Evolutionary conservation across 1,139 yeast genomes (phyloP).

Genomic region (Blastobotrys malaysiensis): DNA sequence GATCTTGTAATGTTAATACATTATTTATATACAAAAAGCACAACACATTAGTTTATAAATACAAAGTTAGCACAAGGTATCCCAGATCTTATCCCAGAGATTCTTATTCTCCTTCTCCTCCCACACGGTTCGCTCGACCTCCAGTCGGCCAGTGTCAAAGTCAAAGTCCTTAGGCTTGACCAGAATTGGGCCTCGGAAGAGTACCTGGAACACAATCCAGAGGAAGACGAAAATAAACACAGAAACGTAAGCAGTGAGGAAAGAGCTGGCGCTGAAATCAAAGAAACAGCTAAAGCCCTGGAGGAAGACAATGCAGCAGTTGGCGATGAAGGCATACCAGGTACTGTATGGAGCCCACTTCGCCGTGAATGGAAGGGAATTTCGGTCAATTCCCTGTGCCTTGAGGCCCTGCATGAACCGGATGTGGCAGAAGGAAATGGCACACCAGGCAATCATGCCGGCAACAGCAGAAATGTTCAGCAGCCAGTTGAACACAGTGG

Average conservation of each 20-base stretch:
- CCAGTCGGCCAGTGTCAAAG: slow-evolving; percentile 68
- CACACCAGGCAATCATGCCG: slow-evolving; percentile 65
- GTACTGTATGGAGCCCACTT: slow-evolving; percentile 8
- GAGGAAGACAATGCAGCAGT: slow-evolving; percentile 47
- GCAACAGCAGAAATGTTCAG: slow-evolving; percentile 75
- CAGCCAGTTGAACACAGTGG: slow-evolving; percentile 67
- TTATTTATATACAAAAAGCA: neutral
- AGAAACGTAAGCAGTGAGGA: slow-evolving; percentile 67
- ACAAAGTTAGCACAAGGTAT: neutral
- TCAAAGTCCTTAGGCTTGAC: slow-evolving; percentile 62
- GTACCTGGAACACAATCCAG: slow-evolving; percentile 50
- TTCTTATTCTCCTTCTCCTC: slow-evolving; percentile 10
- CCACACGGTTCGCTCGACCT: slow-evolving; percentile 28
- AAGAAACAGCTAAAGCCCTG: slow-evolving; percentile 67
- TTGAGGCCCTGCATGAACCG: slow-evolving; percentile 60
- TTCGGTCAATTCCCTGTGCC: slow-evolving; percentile 53
- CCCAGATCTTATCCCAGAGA: slow-evolving; percentile 14
- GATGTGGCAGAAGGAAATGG: slow-evolving; percentile 57
- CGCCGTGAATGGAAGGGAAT: slow-evolving; percentile 54
- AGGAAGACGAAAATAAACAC: slow-evolving; percentile 49
- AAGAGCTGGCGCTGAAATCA: slow-evolving; percentile 55
- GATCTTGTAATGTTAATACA: too few relatives aligned
- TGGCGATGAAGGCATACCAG: slow-evolving; percentile 42
- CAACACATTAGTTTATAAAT: neutral
- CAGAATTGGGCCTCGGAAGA: slow-evolving; percentile 45